These are phyloP conservation scores for Mycena maculata DNA, from an alignment of 768 basidiomycete species.

Conservation along the genomic window DNA sequence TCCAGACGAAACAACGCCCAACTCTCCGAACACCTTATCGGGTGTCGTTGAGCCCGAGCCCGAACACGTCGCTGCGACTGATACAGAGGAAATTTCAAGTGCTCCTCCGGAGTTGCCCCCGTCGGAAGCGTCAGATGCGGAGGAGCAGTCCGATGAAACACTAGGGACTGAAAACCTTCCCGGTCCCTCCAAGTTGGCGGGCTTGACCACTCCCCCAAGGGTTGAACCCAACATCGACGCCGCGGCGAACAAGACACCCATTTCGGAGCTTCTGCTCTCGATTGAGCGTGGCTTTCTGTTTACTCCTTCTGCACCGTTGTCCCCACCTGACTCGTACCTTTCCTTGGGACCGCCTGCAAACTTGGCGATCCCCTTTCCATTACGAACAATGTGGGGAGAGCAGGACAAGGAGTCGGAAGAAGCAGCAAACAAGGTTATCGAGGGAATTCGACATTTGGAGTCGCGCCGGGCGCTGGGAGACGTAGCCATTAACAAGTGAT, in stretches of 20 bases:
- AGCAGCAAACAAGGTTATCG: conserved; percentile 25
- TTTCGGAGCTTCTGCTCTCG: conserved; percentile 69
- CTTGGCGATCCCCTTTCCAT: conserved; percentile 34
- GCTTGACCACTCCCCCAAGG: conserved; percentile 23
- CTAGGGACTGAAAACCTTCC: background rate
- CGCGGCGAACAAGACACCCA: conserved; percentile 62
- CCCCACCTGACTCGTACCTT: conserved; percentile 63
- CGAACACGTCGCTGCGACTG: background rate
- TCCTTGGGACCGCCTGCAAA: conserved; percentile 12
- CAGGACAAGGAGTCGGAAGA: conserved; percentile 20
- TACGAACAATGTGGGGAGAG: conserved; percentile 23
- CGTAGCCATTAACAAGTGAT: conserved; percentile 35
- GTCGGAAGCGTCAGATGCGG: background rate
- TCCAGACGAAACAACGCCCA: background rate
- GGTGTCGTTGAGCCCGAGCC: background rate
- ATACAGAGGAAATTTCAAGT: background rate
- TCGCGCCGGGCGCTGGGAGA: conserved; percentile 36
- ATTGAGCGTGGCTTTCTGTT: conserved; percentile 78
- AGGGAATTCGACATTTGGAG: conserved; percentile 30
- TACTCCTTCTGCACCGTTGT: conserved; percentile 71
- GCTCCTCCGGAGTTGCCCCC: background rate
- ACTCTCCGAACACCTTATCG: background rate
- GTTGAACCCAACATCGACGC: background rate
- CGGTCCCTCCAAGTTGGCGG: background rate
- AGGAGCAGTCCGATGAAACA: background rate